Evolutionary conservation across 2,329 filamentous ascomycete genomes (phyloP).

Genomic region (Colletotrichum musicola): DNA sequence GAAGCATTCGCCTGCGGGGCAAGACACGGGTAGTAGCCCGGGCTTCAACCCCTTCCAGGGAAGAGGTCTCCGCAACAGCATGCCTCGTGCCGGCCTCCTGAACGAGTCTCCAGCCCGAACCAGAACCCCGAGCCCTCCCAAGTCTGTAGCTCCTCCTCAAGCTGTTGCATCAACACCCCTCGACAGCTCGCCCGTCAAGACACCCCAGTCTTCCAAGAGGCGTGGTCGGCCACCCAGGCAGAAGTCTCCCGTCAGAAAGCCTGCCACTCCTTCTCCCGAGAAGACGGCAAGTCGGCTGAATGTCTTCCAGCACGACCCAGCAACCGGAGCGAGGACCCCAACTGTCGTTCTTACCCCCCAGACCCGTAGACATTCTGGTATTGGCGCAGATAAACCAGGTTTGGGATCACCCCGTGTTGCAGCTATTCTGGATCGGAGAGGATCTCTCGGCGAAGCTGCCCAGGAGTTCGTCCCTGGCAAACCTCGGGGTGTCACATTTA

Average conservation of each 20-base stretch:
- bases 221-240: conserved; percentile 33
- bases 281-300: conserved; percentile 30
- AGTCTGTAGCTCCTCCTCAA: conserved; percentile 27
- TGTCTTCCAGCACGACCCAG: conserved; percentile 66
- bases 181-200: conserved; percentile 44
- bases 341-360: conserved; percentile 74
- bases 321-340: conserved; percentile 71
- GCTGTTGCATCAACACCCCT: conserved; percentile 18
- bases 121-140: conserved; percentile 39
- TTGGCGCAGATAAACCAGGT: conserved; percentile 77
- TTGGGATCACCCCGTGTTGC: conserved; percentile 82
- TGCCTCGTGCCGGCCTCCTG: conserved; percentile 58
- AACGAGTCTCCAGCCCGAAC: conserved; percentile 34
- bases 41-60: conserved; percentile 66
- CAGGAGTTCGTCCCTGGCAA: conserved; percentile 71
- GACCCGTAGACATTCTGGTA: conserved; percentile 70
- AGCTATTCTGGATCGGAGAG: conserved; percentile 77
- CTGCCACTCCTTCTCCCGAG: conserved; percentile 50
- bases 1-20: conserved; percentile 42
- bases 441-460: conserved; percentile 77
- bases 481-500: conserved; percentile 69
- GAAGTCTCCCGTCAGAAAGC: conserved; percentile 40
- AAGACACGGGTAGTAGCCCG: conserved; percentile 61
- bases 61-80: conserved; percentile 63
- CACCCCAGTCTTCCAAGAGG: conserved; percentile 35